Evolutionary conservation across 148 eudicot species (phyloP).

Genomic region (Drosera capensis): DNA sequence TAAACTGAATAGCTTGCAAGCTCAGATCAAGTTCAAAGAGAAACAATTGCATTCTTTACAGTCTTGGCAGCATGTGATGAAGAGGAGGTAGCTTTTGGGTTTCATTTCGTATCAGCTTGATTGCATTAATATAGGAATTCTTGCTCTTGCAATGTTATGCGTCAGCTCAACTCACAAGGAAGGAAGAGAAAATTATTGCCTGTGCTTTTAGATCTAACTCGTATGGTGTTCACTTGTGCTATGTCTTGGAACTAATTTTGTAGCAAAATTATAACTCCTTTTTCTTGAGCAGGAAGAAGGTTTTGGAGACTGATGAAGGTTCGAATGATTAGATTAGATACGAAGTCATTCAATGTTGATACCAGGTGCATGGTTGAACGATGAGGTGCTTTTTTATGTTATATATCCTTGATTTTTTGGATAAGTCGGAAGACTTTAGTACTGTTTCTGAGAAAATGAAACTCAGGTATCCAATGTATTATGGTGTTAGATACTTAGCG

Average conservation of each 20-base stretch:
- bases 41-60: slow-evolving; percentile 3
- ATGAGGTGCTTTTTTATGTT: slow-evolving; percentile 41
- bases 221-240: slow-evolving; percentile 17
- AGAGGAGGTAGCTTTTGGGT: slow-evolving; percentile 29
- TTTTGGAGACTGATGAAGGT: slow-evolving; percentile 55
- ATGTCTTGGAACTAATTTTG: slow-evolving; percentile 1
- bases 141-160: not conserved
- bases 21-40: slow-evolving; percentile 27
- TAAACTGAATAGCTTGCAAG: slow-evolving; percentile 15
- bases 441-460: not conserved
- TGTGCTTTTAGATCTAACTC: slow-evolving; percentile 34
- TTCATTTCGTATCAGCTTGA: too few relatives aligned
- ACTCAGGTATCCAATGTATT: not conserved
- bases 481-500: not conserved
- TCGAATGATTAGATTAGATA: slow-evolving; percentile 79
- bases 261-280: slow-evolving; percentile 1
- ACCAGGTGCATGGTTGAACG: slow-evolving; percentile 84
- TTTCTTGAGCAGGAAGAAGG: slow-evolving; percentile 29
- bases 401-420: not conserved
- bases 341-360: slow-evolving; percentile 56
- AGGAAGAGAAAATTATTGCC: slow-evolving; percentile 42
- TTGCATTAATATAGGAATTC: not conserved
- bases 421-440: not conserved
- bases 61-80: slow-evolving; percentile 19
- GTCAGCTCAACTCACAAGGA: slow-evolving; percentile 37